Percentiles rank a stretch among this genome's conserved stretches.
Conservation (phyloP, 306 rosid species). For the Adenanthera pavonina region DNA sequence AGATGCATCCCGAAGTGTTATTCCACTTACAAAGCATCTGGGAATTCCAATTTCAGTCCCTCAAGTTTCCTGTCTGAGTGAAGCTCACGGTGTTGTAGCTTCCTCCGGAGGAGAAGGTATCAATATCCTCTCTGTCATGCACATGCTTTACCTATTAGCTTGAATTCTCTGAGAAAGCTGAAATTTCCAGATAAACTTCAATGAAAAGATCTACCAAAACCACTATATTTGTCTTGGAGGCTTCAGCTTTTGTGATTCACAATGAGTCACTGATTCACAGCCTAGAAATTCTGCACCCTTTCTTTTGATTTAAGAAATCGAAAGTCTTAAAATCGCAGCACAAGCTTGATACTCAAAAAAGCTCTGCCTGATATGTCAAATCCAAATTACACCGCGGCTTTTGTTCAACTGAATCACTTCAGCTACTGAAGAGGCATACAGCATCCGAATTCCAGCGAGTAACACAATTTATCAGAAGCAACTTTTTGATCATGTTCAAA, state of each 20-base stretch:
- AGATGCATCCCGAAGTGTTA: conserved; percentile 45
- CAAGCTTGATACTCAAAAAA: conserved; percentile 45
- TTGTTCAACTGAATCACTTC: conserved; percentile 22
- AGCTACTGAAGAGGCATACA: conserved; percentile 39
- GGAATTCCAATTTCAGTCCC: conserved; percentile 52
- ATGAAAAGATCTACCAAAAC: conserved; percentile 41
- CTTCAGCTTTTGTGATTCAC: conserved; percentile 41
- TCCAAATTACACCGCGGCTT: conserved; percentile 38
- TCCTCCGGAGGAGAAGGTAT: conserved; percentile 78
- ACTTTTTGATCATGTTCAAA: conserved; percentile 24
- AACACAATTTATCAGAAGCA: conserved; percentile 36
- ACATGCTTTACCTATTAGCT: conserved; percentile 42
- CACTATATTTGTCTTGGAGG: conserved; percentile 32
- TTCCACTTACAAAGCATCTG: conserved; percentile 37
- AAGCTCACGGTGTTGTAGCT: conserved; percentile 49
- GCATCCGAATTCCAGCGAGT: conserved; percentile 32
- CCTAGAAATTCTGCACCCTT: conserved; percentile 40
- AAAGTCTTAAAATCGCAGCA: conserved; percentile 45
- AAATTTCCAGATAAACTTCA: conserved; percentile 39
- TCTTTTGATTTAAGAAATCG: conserved; percentile 29
- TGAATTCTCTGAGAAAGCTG: conserved; percentile 45
- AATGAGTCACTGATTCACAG: conserved; percentile 43
- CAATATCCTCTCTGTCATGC: conserved; percentile 46
- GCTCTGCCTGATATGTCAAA: conserved; percentile 28
- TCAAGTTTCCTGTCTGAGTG: conserved; percentile 52